phyloP scores from a whole-genome alignment of 106 monocot species.

The Allium fistulosum region DNA sequence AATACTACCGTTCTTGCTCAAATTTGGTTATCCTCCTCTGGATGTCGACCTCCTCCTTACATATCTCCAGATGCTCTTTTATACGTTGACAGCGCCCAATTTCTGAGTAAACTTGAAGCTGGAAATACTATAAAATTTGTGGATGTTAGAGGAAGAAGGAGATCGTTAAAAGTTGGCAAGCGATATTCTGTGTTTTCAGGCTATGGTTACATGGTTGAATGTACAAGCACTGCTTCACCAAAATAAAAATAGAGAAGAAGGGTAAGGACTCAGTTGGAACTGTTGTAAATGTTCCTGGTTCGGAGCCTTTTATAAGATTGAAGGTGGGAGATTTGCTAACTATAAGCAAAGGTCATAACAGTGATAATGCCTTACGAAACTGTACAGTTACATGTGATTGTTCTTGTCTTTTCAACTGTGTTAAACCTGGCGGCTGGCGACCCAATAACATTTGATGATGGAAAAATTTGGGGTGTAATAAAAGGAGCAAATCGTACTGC shows the following conservation, averaged over 20 bases:
- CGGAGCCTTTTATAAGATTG: conserved; percentile 23
- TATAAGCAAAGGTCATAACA: conserved; percentile 12
- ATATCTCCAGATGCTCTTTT: conserved; percentile 19
- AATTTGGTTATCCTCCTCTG: conserved; percentile 26
- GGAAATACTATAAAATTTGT: conserved; percentile 20
- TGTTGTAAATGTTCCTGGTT: conserved; percentile 23
- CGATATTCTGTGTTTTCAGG: conserved; percentile 9
- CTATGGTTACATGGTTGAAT: conserved; percentile 29
- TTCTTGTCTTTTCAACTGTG: conserved; percentile 27
- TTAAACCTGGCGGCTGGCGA: conserved; percentile 40
- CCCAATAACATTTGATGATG: conserved; percentile 47
- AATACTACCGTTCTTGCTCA: conserved; percentile 18
- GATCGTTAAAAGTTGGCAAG: conserved; percentile 17
- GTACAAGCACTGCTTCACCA: conserved; percentile 25
- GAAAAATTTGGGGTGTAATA: conserved; percentile 32
- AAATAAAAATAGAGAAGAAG: conserved; percentile 13
- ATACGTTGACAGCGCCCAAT: conserved; percentile 18
- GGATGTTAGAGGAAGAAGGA: conserved; percentile 31
- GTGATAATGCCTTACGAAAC: neutral
- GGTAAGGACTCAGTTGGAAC: conserved; percentile 5
- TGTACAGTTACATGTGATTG: conserved; percentile 25
- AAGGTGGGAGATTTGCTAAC: conserved; percentile 33
- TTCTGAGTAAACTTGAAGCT: conserved; percentile 18
- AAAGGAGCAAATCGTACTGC: conserved; percentile 16
- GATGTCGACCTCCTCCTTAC: conserved; percentile 21